Conservation (phyloP, 2,329 filamentous ascomycete genomes). For the Gnomoniopsis smithogilvyi region DNA sequence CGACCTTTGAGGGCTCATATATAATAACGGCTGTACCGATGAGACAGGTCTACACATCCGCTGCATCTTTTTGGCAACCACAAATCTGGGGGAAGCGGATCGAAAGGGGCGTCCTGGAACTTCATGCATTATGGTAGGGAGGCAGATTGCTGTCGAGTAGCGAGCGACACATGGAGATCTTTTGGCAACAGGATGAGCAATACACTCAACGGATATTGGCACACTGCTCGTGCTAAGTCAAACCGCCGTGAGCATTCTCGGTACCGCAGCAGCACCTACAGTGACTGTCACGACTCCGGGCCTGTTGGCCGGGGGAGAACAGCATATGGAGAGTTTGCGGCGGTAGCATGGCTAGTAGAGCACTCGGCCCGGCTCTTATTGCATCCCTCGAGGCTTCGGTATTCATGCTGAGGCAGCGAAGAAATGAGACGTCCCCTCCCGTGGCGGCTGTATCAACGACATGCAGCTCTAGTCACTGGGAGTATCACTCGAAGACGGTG, state of each 20-base stretch:
- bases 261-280: slow-evolving; percentile 6
- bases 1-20: slow-evolving; percentile 19
- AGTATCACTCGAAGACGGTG: neutral
- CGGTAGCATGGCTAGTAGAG: slow-evolving; percentile 22
- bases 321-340: too few species aligned
- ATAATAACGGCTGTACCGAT: slow-evolving; percentile 23
- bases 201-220: slow-evolving; percentile 11
- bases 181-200: slow-evolving; percentile 16
- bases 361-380: slow-evolving; percentile 22
- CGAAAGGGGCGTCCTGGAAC: slow-evolving; percentile 6
- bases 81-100: slow-evolving; percentile 15
- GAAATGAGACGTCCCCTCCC: neutral
- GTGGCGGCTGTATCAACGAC: neutral
- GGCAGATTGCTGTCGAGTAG: slow-evolving; percentile 20
- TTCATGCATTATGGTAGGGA: slow-evolving; percentile 20
- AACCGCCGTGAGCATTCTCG: neutral
- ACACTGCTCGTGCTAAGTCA: slow-evolving; percentile 4
- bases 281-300: neutral
- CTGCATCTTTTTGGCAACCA: slow-evolving; percentile 3
- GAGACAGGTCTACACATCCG: slow-evolving; percentile 13
- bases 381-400: slow-evolving; percentile 21
- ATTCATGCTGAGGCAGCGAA: slow-evolving; percentile 8
- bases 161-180: slow-evolving; percentile 15
- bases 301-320: neutral
- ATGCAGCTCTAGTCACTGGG: neutral